Evolutionary conservation across 495 filamentous ascomycete genomes (phyloP).

Genomic region (Trichocladium uniseriatum): DNA sequence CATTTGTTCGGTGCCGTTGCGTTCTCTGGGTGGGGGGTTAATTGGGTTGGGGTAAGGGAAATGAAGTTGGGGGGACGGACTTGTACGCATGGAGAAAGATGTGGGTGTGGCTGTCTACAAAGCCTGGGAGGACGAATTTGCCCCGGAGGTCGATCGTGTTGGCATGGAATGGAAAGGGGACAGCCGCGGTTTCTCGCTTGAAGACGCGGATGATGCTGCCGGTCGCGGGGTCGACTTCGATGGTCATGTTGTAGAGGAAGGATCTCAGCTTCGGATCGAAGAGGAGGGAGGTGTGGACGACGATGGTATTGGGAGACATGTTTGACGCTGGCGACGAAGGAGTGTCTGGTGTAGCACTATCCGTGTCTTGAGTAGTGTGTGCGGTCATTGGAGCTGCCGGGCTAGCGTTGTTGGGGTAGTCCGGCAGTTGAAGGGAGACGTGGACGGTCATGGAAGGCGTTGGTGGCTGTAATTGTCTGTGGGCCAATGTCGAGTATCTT

Average conservation of each 20-base stretch:
- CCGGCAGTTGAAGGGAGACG: background rate
- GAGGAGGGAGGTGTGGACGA: constrained; percentile 38
- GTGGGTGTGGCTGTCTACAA: constrained; percentile 48
- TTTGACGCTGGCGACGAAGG: background rate
- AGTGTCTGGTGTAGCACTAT: background rate
- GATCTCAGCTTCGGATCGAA: constrained; percentile 41
- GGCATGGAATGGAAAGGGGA: background rate
- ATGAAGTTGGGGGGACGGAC: background rate
- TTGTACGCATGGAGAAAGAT: constrained; percentile 43
- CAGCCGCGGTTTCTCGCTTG: constrained; percentile 16
- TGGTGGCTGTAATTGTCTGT: background rate
- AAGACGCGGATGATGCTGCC: constrained; percentile 36
- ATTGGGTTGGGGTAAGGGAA: background rate
- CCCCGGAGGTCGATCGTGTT: constrained; percentile 39
- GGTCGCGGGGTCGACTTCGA: constrained; percentile 28
- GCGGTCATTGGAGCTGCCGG: background rate
- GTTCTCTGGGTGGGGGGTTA: constrained; percentile 19
- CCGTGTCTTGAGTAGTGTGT: background rate
- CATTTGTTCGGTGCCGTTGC: constrained; percentile 37
- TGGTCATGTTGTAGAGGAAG: constrained; percentile 34
- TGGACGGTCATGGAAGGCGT: too few relatives aligned
- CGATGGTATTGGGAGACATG: constrained; percentile 17
- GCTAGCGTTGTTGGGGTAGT: background rate
- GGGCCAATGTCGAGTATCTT: background rate
- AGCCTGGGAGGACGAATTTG: constrained; percentile 39